phyloP scores from a whole-genome alignment of 2,329 filamentous ascomycete genomes.

The Incumbomyces delicatus region DNA sequence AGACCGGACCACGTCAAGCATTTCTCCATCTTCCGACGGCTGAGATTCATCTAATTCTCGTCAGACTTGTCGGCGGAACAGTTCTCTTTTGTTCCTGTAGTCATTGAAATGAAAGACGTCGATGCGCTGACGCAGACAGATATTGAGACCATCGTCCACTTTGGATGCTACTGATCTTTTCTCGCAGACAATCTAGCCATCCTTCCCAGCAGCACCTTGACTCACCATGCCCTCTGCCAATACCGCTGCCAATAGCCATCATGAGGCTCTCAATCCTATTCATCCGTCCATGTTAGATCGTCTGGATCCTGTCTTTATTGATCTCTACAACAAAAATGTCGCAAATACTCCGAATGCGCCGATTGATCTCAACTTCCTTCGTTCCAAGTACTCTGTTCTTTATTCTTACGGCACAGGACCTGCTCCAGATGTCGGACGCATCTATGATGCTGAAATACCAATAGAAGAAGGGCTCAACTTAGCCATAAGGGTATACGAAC shows the following conservation, averaged over 20 bases:
- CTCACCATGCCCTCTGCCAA: constrained; percentile 1
- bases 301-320: constrained; percentile 39
- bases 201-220: constrained; percentile 6
- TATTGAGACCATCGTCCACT: too few species aligned
- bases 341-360: constrained; percentile 33
- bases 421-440: constrained; percentile 31
- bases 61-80: too few species aligned
- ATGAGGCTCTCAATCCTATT: constrained; percentile 41
- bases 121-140: too few species aligned
- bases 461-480: constrained; percentile 36
- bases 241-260: constrained; percentile 7
- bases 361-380: constrained; percentile 31
- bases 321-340: constrained; percentile 40
- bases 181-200: too few species aligned
- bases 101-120: too few species aligned
- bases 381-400: constrained; percentile 35
- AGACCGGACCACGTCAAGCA: too few species aligned
- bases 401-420: constrained; percentile 38
- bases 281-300: constrained; percentile 38
- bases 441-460: constrained; percentile 31
- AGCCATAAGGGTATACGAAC: constrained; percentile 38
- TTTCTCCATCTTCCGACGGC: too few species aligned
- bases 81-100: too few species aligned
- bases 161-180: too few species aligned
- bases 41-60: too few species aligned